Evolutionary conservation across 495 filamentous ascomycete genomes (phyloP).

Genomic region (Hyaloscypha bicolor): DNA sequence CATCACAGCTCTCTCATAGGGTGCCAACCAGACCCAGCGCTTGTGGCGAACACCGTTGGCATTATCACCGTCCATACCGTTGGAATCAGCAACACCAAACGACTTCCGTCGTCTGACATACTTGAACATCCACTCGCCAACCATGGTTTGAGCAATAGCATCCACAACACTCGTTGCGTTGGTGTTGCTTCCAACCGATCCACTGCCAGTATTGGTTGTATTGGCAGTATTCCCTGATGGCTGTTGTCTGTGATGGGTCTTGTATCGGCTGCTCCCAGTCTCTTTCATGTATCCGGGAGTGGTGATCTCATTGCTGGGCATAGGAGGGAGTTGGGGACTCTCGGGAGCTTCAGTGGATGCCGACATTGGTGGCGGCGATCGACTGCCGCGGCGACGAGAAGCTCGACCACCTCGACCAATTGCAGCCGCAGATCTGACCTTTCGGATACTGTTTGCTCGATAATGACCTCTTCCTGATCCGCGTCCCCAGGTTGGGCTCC

Average conservation of each 20-base stretch:
- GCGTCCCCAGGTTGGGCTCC: conserved; percentile 69
- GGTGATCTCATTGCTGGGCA: conserved; percentile 74
- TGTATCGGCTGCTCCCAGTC: conserved; percentile 38
- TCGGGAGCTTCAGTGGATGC: conserved; percentile 65
- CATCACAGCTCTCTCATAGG: conserved; percentile 92
- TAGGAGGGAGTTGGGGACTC: conserved; percentile 71
- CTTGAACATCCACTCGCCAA: conserved; percentile 99
- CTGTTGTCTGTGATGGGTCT: conserved; percentile 48
- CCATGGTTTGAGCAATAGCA: conserved; percentile 97
- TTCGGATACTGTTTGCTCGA: conserved; percentile 66
- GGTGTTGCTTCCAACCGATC: conserved; percentile 60
- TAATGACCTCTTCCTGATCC: conserved; percentile 44
- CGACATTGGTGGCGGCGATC: conserved; percentile 67
- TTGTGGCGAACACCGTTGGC: conserved; percentile 76
- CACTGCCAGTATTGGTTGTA: conserved; percentile 31
- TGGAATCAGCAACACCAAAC: conserved; percentile 77
- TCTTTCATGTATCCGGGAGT: conserved; percentile 51
- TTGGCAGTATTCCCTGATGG: conserved; percentile 52
- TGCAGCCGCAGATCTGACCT: conserved; percentile 78
- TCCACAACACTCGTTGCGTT: conserved; percentile 89
- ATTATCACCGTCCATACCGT: conserved; percentile 54
- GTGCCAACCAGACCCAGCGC: conserved; percentile 97
- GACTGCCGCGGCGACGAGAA: conserved; percentile 53
- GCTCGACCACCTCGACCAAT: conserved; percentile 56
- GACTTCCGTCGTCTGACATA: conserved; percentile 92